Percentiles rank a stretch among this genome's conserved stretches.
These are phyloP conservation scores for Lachnellula arida DNA, from an alignment of 2,329 filamentous ascomycete genomes.

Conservation along the genomic window DNA sequence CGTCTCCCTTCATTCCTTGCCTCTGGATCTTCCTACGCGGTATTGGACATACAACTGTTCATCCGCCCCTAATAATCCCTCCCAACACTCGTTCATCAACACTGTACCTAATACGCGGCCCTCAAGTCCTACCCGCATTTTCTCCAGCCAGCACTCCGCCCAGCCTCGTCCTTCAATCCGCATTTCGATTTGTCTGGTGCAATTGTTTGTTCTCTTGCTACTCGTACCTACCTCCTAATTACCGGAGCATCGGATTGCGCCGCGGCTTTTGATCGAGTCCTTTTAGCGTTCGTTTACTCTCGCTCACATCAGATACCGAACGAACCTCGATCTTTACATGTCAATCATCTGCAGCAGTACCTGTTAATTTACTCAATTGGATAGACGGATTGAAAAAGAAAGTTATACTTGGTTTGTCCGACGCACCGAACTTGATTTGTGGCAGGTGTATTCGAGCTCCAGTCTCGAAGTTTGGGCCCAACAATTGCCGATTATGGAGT, in stretches of 20 bases:
- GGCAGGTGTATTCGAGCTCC: constrained; percentile 7
- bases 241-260: neutral
- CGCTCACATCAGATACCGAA: neutral
- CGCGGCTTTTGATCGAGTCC: neutral
- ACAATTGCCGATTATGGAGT: constrained; percentile 24
- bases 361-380: neutral
- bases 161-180: neutral
- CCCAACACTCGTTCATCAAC: constrained; percentile 3
- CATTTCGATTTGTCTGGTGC: neutral
- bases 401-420: neutral
- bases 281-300: neutral
- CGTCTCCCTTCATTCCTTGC: constrained; percentile 6
- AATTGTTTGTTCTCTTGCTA: neutral
- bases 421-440: constrained; percentile 7
- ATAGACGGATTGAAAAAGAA: neutral
- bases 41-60: constrained; percentile 15
- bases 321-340: neutral
- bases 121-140: neutral
- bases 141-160: constrained; percentile 4
- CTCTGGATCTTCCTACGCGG: constrained; percentile 2
- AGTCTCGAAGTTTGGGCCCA: constrained; percentile 6
- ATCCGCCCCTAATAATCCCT: constrained; percentile 1
- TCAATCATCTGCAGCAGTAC: neutral
- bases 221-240: neutral
- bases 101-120: constrained; percentile 8